Evolutionary conservation across 2,329 filamentous ascomycete genomes (phyloP).

Genomic region (Arthrinium phaeospermum): DNA sequence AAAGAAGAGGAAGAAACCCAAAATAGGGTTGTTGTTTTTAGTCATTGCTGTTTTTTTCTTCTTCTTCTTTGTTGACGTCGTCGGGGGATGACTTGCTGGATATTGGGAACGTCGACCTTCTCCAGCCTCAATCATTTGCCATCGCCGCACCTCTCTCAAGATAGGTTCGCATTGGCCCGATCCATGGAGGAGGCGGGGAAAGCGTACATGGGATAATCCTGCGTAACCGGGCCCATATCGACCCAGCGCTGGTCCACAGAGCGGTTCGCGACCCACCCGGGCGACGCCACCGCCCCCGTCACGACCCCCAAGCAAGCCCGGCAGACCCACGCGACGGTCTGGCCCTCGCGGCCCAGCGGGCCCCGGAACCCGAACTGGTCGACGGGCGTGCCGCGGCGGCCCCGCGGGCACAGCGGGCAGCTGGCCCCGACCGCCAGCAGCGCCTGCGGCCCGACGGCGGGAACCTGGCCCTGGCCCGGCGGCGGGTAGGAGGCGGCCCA

Average conservation of each 20-base stretch:
- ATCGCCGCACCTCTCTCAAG: not conserved
- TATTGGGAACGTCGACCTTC: not conserved
- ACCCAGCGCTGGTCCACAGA: not conserved
- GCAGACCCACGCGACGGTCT: constrained; percentile 38
- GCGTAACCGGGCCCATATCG: not conserved
- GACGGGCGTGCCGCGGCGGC: constrained; percentile 31
- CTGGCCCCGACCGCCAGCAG: constrained; percentile 27
- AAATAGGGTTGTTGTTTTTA: not conserved
- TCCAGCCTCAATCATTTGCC: not conserved
- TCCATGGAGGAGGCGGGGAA: not conserved
- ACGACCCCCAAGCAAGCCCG: constrained; percentile 39
- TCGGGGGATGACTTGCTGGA: not conserved
- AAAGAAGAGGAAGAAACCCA: not conserved
- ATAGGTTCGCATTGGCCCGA: not conserved
- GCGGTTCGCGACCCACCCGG: not conserved
- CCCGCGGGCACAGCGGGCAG: constrained; percentile 44
- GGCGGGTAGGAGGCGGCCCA: not conserved
- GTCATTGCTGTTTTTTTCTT: not conserved
- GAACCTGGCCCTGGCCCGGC: not conserved
- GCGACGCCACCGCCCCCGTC: not conserved
- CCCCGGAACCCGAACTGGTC: constrained; percentile 20
- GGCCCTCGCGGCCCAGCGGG: constrained; percentile 2
- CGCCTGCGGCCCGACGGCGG: constrained; percentile 24
- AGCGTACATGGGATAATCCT: not conserved
- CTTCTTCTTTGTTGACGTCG: not conserved